Evolutionary conservation across 2,329 filamentous ascomycete genomes (phyloP).

Genomic region (Cladobotryum protrusum): DNA sequence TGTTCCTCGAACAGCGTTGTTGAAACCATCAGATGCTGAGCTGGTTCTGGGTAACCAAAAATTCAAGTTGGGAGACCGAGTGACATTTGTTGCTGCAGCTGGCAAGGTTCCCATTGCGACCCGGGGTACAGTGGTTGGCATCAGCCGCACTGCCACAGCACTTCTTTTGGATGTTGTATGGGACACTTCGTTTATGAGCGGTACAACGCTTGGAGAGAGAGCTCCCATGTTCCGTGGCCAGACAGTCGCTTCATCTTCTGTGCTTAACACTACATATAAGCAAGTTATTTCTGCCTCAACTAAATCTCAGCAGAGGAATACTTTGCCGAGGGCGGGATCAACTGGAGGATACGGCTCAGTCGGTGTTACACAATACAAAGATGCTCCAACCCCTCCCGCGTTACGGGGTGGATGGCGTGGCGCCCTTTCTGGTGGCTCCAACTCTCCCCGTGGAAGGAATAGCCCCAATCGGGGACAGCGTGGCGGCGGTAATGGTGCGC

Average conservation of each 20-base stretch:
- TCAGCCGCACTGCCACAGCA: conserved; percentile 79
- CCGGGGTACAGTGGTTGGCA: conserved; percentile 87
- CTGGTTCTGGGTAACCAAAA: conserved; percentile 79
- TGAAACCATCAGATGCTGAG: conserved; percentile 95
- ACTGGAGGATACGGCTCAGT: conserved; percentile 49
- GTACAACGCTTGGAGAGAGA: conserved; percentile 81
- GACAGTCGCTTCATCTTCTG: conserved; percentile 80
- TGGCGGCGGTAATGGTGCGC: conserved; percentile 31
- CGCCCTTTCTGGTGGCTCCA: conserved; percentile 42
- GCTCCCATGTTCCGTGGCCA: conserved; percentile 92
- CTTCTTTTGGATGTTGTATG: conserved; percentile 87
- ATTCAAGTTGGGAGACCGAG: conserved; percentile 80
- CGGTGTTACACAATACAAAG: conserved; percentile 56
- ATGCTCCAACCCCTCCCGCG: conserved; percentile 49
- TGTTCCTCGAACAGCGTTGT: conserved; percentile 77
- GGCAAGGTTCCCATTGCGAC: conserved; percentile 92
- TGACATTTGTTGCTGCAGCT: conserved; percentile 87
- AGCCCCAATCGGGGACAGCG: conserved; percentile 33
- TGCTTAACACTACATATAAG: conserved; percentile 77
- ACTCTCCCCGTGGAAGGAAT: conserved; percentile 34
- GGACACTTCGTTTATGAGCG: conserved; percentile 94
- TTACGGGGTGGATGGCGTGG: conserved; percentile 54
- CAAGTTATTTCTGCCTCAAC: conserved; percentile 69
- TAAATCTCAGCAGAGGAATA: conserved; percentile 44
- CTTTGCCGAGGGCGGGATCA: conserved; percentile 40